These are phyloP conservation scores for Penicillium sp. DNA, from an alignment of 2,329 filamentous ascomycete genomes.

Conservation along the genomic window DNA sequence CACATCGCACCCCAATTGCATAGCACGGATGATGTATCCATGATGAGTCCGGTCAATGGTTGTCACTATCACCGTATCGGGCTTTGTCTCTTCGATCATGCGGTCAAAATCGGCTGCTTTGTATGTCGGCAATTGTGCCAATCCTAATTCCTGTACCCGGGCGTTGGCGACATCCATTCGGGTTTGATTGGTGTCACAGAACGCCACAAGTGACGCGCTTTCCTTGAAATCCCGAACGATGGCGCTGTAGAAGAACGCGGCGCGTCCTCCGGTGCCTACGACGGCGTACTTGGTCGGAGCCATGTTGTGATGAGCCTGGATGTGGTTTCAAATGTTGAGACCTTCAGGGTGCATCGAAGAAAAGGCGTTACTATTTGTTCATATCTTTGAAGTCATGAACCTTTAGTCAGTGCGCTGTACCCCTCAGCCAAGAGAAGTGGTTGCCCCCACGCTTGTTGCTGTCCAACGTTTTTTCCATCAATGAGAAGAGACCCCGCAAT, in stretches of 20 bases:
- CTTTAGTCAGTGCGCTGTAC: neutral
- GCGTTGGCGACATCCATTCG: constrained; percentile 19
- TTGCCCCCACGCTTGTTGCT: neutral
- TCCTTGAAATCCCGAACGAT: constrained; percentile 17
- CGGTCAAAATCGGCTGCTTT: constrained; percentile 56
- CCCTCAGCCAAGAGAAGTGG: constrained; percentile 1
- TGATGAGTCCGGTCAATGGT: constrained; percentile 65
- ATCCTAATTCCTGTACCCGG: constrained; percentile 39
- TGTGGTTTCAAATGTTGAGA: neutral
- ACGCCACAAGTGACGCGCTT: constrained; percentile 14
- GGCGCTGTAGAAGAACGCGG: constrained; percentile 20
- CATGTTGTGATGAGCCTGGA: neutral
- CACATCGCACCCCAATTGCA: constrained; percentile 61
- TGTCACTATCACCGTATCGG: constrained; percentile 63
- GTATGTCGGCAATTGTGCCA: constrained; percentile 55
- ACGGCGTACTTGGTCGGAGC: constrained; percentile 25
- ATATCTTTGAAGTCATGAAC: neutral
- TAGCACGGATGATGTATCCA: constrained; percentile 59
- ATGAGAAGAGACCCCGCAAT: neutral
- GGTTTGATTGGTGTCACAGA: constrained; percentile 22
- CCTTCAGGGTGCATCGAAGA: neutral
- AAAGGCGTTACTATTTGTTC: neutral
- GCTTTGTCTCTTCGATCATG: constrained; percentile 57
- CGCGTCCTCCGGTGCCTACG: constrained; percentile 30
- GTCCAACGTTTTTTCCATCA: constrained; percentile 6